Percentiles rank a stretch among this genome's conserved stretches.
Conservation (phyloP, 75 land plant genomes). For the Azolla pinnata region DNA sequence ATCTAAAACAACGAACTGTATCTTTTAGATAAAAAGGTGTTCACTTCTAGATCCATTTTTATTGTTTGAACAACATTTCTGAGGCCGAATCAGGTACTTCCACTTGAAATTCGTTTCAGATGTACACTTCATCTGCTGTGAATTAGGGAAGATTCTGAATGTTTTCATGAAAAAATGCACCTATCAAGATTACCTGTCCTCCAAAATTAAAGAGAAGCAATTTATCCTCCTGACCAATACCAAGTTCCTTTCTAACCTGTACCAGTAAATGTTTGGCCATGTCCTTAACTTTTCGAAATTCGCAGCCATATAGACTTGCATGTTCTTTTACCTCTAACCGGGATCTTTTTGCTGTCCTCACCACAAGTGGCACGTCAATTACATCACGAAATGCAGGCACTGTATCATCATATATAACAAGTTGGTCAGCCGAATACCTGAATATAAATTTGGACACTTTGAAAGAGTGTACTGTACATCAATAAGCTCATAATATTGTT, state of each 20-base stretch:
- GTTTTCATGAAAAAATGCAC: not conserved
- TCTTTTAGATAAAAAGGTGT: no score
- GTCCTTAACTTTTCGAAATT: not conserved
- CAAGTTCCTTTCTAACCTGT: slow-evolving; percentile 89
- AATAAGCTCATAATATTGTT: no score
- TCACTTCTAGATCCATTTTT: no score
- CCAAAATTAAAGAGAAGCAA: slow-evolving; percentile 92
- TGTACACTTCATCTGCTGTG: no score
- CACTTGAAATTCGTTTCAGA: no score
- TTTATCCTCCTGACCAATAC: slow-evolving; percentile 60
- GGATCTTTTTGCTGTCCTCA: slow-evolving; percentile 60
- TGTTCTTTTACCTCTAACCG: slow-evolving; percentile 52
- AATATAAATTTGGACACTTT: no score
- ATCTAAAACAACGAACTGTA: not conserved
- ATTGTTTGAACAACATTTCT: no score
- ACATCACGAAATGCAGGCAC: slow-evolving; percentile 99
- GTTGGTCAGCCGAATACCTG: not conserved
- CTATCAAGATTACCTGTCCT: slow-evolving; percentile 99
- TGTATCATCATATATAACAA: slow-evolving; percentile 17
- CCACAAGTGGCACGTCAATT: slow-evolving; percentile 94
- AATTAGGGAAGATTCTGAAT: no score
- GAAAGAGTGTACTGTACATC: no score
- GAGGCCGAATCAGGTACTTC: no score
- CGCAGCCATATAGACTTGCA: not conserved
- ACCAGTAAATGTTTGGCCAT: no score